Evolutionary conservation across 1,139 yeast species (phyloP).

Genomic region (Sugiyamaella xylanicola): DNA sequence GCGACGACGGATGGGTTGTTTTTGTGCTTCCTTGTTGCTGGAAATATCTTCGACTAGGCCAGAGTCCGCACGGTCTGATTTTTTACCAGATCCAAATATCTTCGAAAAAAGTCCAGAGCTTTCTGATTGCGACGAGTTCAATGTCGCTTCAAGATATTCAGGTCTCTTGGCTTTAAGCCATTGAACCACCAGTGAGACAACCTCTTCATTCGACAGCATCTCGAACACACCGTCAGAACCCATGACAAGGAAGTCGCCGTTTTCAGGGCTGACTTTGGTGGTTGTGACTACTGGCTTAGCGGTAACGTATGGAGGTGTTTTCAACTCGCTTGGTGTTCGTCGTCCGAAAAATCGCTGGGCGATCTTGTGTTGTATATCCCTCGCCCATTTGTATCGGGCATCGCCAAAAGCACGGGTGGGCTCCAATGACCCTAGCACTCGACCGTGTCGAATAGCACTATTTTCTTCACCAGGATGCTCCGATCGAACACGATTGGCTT

Average conservation of each 20-base stretch:
- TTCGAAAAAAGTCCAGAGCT: conserved; percentile 23
- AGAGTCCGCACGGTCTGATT: conserved; percentile 23
- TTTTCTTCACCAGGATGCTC: conserved; percentile 93
- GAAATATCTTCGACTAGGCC: conserved; percentile 40
- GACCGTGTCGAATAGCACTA: conserved; percentile 74
- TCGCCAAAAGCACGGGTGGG: conserved; percentile 98
- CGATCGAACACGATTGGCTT: conserved; percentile 75
- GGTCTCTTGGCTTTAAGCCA: conserved; percentile 86
- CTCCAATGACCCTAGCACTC: conserved; percentile 92
- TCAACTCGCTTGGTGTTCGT: conserved; percentile 71
- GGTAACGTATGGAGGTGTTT: conserved; percentile 95
- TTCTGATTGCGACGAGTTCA: conserved; percentile 8
- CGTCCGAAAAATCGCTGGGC: conserved; percentile 83
- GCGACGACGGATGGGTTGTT: conserved; percentile 57
- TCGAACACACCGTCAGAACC: conserved; percentile 96
- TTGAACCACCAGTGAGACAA: conserved; percentile 85
- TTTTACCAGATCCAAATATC: conserved; percentile 25
- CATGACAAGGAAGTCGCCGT: conserved; percentile 84
- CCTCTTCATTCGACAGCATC: conserved; percentile 87
- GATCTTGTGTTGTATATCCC: conserved; percentile 71
- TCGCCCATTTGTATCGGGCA: conserved; percentile 84
- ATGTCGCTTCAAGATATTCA: conserved; percentile 39
- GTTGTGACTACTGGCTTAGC: conserved; percentile 94
- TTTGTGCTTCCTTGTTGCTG: conserved; percentile 52
- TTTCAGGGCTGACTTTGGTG: conserved; percentile 67